A percentile compares a stretch with the other conserved stretches of the same genome.
These are phyloP conservation scores for Stagonosporopsis cucurbitacearum DNA, from an alignment of 2,329 filamentous ascomycete genomes.

Conservation along the genomic window DNA sequence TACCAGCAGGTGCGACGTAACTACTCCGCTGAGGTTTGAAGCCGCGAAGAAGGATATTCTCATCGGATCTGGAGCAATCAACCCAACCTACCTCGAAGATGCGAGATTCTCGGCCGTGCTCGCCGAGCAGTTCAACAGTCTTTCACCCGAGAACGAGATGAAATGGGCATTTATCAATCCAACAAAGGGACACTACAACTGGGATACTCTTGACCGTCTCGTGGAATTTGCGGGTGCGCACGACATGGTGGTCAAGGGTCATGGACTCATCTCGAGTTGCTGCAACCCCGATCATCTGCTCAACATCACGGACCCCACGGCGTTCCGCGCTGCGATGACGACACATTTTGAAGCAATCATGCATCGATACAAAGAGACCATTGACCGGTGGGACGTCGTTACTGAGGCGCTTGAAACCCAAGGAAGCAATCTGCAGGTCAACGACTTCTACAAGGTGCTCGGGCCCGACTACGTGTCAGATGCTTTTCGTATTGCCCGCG, in stretches of 20 bases:
- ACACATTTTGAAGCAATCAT: constrained; percentile 11
- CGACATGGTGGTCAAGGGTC: constrained; percentile 15
- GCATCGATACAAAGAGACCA: background rate
- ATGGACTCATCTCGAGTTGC: constrained; percentile 17
- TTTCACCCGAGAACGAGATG: constrained; percentile 17
- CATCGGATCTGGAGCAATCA: background rate
- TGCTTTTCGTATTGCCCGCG: background rate
- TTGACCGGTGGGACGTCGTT: background rate
- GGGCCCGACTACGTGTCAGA: background rate
- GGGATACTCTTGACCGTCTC: background rate
- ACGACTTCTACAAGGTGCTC: background rate
- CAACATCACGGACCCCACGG: constrained; percentile 11
- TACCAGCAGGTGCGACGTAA: background rate
- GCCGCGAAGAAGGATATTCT: background rate
- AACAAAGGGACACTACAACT: constrained; percentile 8
- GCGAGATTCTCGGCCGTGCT: constrained; percentile 10
- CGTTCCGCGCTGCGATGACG: constrained; percentile 11
- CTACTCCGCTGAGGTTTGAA: background rate
- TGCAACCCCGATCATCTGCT: constrained; percentile 13
- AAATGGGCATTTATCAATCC: constrained; percentile 12
- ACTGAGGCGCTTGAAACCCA: background rate
- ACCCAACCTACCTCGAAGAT: background rate
- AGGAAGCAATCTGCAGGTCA: background rate
- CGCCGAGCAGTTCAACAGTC: constrained; percentile 11
- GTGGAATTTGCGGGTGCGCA: background rate